phyloP scores from a whole-genome alignment of 192 early-diverging fungal species.

The Chytriomyces sp. region DNA sequence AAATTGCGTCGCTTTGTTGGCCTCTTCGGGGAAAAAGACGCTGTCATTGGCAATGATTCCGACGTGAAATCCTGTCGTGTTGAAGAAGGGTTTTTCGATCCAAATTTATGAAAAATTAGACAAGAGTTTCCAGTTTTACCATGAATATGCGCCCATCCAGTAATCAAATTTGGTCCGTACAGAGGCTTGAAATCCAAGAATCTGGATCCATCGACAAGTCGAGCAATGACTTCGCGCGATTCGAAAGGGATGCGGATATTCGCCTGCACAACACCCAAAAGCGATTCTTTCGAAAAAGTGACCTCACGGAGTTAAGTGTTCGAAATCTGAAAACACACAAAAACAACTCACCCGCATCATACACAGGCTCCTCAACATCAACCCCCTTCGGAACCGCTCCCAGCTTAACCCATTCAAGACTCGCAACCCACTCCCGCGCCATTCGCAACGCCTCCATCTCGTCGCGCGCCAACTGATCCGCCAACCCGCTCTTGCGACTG shows the following conservation, averaged over 20 bases:
- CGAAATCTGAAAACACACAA: not conserved
- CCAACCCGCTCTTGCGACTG: slow-evolving; percentile 65
- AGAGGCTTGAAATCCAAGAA: slow-evolving; percentile 70
- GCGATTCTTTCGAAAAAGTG: slow-evolving; percentile 50
- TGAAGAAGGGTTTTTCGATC: too few species aligned
- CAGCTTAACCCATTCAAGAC: slow-evolving; percentile 52
- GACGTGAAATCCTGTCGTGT: slow-evolving; percentile 52
- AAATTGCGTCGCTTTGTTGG: slow-evolving; percentile 75
- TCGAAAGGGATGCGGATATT: slow-evolving; percentile 71
- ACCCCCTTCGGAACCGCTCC: slow-evolving; percentile 57
- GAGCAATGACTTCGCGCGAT: slow-evolving; percentile 67
- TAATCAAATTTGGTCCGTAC: slow-evolving; percentile 68
- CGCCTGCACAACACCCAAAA: slow-evolving; percentile 68
- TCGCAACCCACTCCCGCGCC: slow-evolving; percentile 66
- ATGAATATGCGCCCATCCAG: slow-evolving; percentile 69
- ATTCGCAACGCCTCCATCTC: slow-evolving; percentile 67
- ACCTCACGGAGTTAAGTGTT: not conserved
- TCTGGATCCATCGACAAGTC: slow-evolving; percentile 70
- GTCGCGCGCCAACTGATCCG: slow-evolving; percentile 66
- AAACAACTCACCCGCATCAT: slow-evolving; percentile 48
- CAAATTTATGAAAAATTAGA: not conserved
- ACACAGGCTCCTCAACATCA: slow-evolving; percentile 61
- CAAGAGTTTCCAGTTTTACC: slow-evolving; percentile 36
- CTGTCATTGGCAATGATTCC: slow-evolving; percentile 73
- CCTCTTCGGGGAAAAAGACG: slow-evolving; percentile 65